These are phyloP conservation scores for Penicillium subrubescens DNA, from an alignment of 495 filamentous ascomycete genomes.

Conservation along the genomic window DNA sequence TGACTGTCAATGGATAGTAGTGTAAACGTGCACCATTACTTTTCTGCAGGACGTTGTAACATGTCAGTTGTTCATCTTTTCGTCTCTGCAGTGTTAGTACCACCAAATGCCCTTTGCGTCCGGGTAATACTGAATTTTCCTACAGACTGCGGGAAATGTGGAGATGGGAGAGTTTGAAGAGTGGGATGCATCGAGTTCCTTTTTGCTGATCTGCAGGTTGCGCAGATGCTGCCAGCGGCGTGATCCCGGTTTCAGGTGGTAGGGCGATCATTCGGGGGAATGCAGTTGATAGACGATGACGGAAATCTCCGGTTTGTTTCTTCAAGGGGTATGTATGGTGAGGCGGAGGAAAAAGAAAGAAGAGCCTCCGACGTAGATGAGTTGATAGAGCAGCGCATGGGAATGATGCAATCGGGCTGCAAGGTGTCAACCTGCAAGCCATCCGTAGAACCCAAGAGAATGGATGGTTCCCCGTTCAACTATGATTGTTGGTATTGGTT, in stretches of 20 bases:
- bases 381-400: background rate
- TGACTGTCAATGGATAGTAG: background rate
- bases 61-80: background rate
- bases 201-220: slow-evolving; percentile 13
- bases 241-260: slow-evolving; percentile 1
- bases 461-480: background rate
- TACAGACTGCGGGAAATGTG: background rate
- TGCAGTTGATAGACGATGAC: background rate
- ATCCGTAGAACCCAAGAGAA: slow-evolving; percentile 15
- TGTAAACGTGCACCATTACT: background rate
- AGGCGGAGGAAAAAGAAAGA: too few relatives aligned
- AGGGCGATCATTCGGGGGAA: background rate
- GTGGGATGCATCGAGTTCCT: slow-evolving; percentile 2
- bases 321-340: background rate
- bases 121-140: background rate
- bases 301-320: slow-evolving; percentile 8
- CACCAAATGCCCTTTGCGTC: background rate
- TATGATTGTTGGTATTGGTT: background rate
- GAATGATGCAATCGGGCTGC: slow-evolving; percentile 27
- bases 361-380: background rate
- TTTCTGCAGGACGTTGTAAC: background rate
- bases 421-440: slow-evolving; percentile 23
- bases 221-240: slow-evolving; percentile 18
- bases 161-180: background rate
- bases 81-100: background rate